These are phyloP conservation scores for Chrysophaeum taylorii DNA, from an alignment of 352 stramenopile genomes.

Conservation along the genomic window DNA sequence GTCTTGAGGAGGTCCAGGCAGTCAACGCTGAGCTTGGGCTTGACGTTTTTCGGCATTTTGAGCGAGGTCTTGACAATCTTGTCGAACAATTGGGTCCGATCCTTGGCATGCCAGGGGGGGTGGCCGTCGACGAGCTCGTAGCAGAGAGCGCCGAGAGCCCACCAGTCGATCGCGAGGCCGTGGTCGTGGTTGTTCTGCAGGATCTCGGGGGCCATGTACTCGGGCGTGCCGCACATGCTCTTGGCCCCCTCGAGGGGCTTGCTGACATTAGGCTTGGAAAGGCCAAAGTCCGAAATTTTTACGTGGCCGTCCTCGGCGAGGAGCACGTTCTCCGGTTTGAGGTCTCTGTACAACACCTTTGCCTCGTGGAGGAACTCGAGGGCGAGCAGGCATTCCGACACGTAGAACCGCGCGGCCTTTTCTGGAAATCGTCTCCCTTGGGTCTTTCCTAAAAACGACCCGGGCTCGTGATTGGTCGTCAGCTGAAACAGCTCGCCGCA, in stretches of 20 bases:
- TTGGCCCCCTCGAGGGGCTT: background rate
- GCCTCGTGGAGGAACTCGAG: conserved; percentile 16
- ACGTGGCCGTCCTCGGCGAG: conserved; percentile 16
- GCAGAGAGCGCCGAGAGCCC: conserved; percentile 10
- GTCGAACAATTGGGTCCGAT: background rate
- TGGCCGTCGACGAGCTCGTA: conserved; percentile 15
- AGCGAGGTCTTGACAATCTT: background rate
- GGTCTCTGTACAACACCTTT: conserved; percentile 64
- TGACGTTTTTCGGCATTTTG: background rate
- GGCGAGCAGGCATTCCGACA: conserved; percentile 8
- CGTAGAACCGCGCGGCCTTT: conserved; percentile 17
- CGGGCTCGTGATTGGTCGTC: background rate
- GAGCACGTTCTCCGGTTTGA: conserved; percentile 76
- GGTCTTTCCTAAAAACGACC: background rate
- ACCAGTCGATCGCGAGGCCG: conserved; percentile 23
- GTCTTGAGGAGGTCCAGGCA: background rate
- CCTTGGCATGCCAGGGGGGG: background rate
- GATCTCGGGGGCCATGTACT: conserved; percentile 26
- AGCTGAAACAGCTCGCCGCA: conserved; percentile 44
- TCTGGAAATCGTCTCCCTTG: background rate
- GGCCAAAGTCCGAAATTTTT: conserved; percentile 17
- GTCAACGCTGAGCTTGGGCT: background rate
- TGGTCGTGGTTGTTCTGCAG: conserved; percentile 21
- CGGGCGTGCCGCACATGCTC: conserved; percentile 21
- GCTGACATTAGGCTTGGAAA: conserved; percentile 9